Base-by-base conservation (phyloP, 768 basidiomycete species). In the Lentinula lateritia region DNA sequence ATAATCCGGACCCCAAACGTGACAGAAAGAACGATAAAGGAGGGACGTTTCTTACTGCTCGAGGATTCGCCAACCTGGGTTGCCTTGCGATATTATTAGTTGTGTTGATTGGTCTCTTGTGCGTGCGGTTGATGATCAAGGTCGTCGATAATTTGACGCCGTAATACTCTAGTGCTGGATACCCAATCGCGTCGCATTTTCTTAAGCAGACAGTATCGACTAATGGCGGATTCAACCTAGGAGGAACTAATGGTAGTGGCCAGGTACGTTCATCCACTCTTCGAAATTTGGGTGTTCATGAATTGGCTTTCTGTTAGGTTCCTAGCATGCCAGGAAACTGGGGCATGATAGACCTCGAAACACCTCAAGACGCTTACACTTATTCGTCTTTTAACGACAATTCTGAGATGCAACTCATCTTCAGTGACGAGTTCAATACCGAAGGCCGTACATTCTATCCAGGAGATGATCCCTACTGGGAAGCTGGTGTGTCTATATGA, bases 341-440 rank as follows among this genome's bases (percentile, higher is more conserved):
- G 46, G 78, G 75, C 12, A 71, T 87, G 50, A 81, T 88, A 64
- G 86, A 87, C 63, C 50, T 52, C 15, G 59, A 60, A 32, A 60
- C 59, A 32, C 59, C 59, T 36, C 18, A 73, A 63, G 74, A 79
- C 16, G 71, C 71, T 23, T 73, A 78, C 73, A 77, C 69, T 58
- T 76, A 73, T 61, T 64, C 70, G 43, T 71, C 74, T 1, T 84
- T 79, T 66, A 72, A 72, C 8, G 71, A 73, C 36, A 39, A 52
- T 3, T 52, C 62, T 35, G 34, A 39, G 71, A 78, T 74, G 69
- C 70, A 68, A 69, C 75, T 90, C 58, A 84, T 92, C 16, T 94
- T 92, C 72, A 87, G 85, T 1, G 92, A 94, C 69, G 92, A 93
- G 75, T 94, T 94, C 71, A 84, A 93, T 62, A 70, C 69, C 23